phyloP scores from a whole-genome alignment of 2,329 filamentous ascomycete species.

The Calonectria montana region DNA sequence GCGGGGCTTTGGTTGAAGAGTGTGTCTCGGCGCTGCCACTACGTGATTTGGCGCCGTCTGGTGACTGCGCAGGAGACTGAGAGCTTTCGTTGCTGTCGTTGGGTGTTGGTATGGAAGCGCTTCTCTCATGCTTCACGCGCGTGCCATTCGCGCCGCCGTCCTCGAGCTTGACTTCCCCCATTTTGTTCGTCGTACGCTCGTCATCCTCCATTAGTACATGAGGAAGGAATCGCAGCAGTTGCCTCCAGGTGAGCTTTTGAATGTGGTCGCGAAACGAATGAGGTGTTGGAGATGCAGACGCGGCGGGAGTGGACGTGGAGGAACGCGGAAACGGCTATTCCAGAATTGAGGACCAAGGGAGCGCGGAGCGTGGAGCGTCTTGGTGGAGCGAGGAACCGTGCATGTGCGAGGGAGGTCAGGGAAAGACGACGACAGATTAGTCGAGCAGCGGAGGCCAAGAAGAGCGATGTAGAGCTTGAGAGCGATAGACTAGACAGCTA shows the following conservation, averaged over 20 bases:
- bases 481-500: not conserved
- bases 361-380: slow-evolving; percentile 40
- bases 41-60: slow-evolving; percentile 58
- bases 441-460: slow-evolving; percentile 30
- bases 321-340: slow-evolving; percentile 36
- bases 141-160: slow-evolving; percentile 51
- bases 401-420: slow-evolving; percentile 33
- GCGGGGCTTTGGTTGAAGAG: slow-evolving; percentile 69
- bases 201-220: slow-evolving; percentile 55
- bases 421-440: slow-evolving; percentile 20
- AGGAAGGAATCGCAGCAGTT: slow-evolving; percentile 31
- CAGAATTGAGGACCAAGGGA: slow-evolving; percentile 35
- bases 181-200: slow-evolving; percentile 52
- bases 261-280: slow-evolving; percentile 24
- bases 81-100: slow-evolving; percentile 41
- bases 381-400: slow-evolving; percentile 42
- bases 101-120: slow-evolving; percentile 52
- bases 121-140: slow-evolving; percentile 54
- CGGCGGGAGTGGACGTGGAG: slow-evolving; percentile 29
- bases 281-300: slow-evolving; percentile 20
- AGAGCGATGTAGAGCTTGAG: slow-evolving; percentile 1
- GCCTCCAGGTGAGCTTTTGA: slow-evolving; percentile 17
- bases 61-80: slow-evolving; percentile 56
- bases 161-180: slow-evolving; percentile 59
- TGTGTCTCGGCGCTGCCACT: slow-evolving; percentile 61